phyloP scores from a whole-genome alignment of 1,284 basidiomycete species.

The Malassezia obtusa region DNA sequence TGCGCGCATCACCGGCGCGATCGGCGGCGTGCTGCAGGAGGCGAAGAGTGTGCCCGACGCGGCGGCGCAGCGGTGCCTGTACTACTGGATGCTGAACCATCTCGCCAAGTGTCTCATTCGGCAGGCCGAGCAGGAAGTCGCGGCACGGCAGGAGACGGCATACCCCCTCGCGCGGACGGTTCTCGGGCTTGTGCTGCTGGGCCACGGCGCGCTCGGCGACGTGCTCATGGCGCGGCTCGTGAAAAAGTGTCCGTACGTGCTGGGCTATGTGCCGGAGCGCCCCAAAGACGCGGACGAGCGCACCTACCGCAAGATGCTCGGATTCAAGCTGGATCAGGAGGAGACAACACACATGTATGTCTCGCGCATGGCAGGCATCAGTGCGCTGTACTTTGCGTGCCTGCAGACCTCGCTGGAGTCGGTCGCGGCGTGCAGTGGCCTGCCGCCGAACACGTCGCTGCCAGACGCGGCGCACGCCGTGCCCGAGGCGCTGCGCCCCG shows the following conservation, averaged over 20 bases:
- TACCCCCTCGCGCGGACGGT: constrained; percentile 71
- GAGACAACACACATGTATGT: constrained; percentile 58
- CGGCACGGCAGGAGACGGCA: constrained; percentile 74
- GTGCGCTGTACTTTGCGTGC: constrained; percentile 79
- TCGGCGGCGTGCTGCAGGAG: constrained; percentile 55
- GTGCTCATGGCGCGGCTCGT: constrained; percentile 76
- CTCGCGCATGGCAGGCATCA: constrained; percentile 67
- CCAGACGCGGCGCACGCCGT: constrained; percentile 10
- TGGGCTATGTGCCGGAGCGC: constrained; percentile 50
- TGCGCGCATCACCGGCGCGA: constrained; percentile 58
- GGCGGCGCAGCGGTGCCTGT: constrained; percentile 50
- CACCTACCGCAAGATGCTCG: constrained; percentile 61
- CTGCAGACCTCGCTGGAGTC: constrained; percentile 50
- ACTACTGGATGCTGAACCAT: constrained; percentile 71
- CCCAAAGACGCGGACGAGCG: constrained; percentile 49
- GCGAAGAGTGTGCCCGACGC: constrained; percentile 34
- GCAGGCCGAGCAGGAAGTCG: constrained; percentile 89
- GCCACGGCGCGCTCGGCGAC: constrained; percentile 58
- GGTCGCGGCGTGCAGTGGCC: constrained; percentile 11
- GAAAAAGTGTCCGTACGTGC: constrained; percentile 61
- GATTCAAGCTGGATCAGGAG: constrained; percentile 54
- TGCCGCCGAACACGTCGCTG: constrained; percentile 3
- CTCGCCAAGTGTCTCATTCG: constrained; percentile 77
- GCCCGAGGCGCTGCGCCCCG: constrained; percentile 25
- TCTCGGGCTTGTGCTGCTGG: constrained; percentile 57